Base-by-base conservation (phyloP, 2,329 filamentous ascomycete species). In the Arthrobotrys megalospora region DNA sequence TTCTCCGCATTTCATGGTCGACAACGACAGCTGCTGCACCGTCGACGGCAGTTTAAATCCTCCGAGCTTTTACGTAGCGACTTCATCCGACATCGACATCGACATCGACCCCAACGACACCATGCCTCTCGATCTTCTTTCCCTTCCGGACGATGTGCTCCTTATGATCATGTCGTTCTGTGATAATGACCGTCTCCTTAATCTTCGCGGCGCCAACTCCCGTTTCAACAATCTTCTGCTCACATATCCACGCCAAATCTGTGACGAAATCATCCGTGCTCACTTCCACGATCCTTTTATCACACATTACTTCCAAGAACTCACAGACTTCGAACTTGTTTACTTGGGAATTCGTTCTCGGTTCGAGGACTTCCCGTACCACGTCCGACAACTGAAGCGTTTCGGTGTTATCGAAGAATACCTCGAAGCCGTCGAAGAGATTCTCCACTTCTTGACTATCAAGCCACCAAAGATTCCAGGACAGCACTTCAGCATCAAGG, bases 141-240 rank as follows among this genome's bases (percentile, higher is more conserved):
- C 72, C 36, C 72, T 76, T 45, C 72, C 72, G 32, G 65, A 76
- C 72, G 72, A 76, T 38, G 53, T 76, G 12, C 65, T 76, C 16
- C 72, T 76, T 34, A 76, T 76, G 72, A 66, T 76, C 55, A 76
- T 76, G 72, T 65, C 65, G 36, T 65, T 58, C 58, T 67, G 72
- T 10, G 72, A 76, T 43, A 76, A 65, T 21, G 2, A 6, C 28
- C 63, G 55, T 24, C 65, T 76, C 14, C 66, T 69, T n/a, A 63
- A 55, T 12, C 72, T 76, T 19, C 72, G 72, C 19, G 58, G 48
- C 7, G 36, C 43, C 65, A 64, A 69, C 65, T 69, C 72, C 16
- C 65, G 65, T 53, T 76, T 76, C 72, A 70, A 76, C 58, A 48
- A 64, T 47, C 65, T 76, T n/a, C 65, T 76, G 3, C 36, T 58